Base-by-base conservation (phyloP, 371 early-diverging fungal genomes). In the Phascolomyces articulosus region DNA sequence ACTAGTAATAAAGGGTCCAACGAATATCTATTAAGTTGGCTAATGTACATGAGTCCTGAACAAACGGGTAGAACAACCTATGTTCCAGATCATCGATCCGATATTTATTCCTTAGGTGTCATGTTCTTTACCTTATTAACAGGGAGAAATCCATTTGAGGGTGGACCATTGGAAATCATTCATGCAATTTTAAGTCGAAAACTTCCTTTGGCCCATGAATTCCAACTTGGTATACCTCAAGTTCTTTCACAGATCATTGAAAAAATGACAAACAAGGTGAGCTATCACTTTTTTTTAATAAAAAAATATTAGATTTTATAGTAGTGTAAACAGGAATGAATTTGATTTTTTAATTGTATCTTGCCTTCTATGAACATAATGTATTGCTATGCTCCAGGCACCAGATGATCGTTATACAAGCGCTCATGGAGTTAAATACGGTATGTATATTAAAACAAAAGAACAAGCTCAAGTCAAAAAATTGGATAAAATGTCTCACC, bases 21-120 rank as follows among this genome's bases (percentile, higher is more conserved):
- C 26, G 40, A 28, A n/a, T 9, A 24, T 6, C 24, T 62, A 23
- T 54, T 54, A 27, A 53, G 16, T 28, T 69, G 68, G 0, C 60
- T 80, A 20, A 67, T 72, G 18, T 78, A 70, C 54, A 72, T 80
- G 69, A 78, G 78, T 51, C 78, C 78, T 28, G 85, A 86, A 54
- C 85, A 86, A 59, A 86, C 85, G 1, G 86, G 86, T 6, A 73
- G 86, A 41, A 85, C 86, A 8, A 82, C 77, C 55, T 83, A 85
- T 28, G 72, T 75, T 53, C 82, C 84, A 59, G 86, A 86, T 61
- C 84, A 84, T 60, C 73, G 86, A 24, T 78, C 85, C 1, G 86
- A 86, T 56, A 82, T 86, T 8, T 86, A 86, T 60, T 85, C 80
- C 0, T 61, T 86, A 4, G 86, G 86, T 2, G 72, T 80, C 34